These are phyloP conservation scores for Paramyrothecium roridum DNA, from an alignment of 2,329 filamentous ascomycete genomes.

Conservation along the genomic window DNA sequence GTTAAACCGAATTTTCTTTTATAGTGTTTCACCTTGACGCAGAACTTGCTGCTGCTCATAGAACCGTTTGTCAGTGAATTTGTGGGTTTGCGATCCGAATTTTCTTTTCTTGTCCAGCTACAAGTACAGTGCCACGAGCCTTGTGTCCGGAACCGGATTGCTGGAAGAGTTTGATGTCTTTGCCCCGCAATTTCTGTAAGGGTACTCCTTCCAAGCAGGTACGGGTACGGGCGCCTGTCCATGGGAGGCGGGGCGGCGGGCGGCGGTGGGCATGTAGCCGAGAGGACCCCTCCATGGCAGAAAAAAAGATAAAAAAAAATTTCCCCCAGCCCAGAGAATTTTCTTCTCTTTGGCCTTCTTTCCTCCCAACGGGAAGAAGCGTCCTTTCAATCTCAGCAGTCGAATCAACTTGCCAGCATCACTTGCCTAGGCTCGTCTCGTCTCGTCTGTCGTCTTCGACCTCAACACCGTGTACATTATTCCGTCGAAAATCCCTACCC, in stretches of 20 bases:
- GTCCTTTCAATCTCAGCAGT: slow-evolving; percentile 36
- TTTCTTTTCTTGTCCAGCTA: too few species aligned
- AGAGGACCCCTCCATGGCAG: not conserved
- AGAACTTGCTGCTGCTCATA: too few species aligned
- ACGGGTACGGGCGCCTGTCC: not conserved
- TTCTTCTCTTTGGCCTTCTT: slow-evolving; percentile 39
- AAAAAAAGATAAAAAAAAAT: slow-evolving; percentile 36
- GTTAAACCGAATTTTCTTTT: too few species aligned
- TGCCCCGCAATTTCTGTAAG: not conserved
- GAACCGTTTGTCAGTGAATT: too few species aligned
- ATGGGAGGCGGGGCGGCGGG: not conserved
- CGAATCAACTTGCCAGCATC: slow-evolving; percentile 25
- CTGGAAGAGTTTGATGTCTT: not conserved
- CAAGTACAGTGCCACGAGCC: too few species aligned
- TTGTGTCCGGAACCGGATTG: not conserved
- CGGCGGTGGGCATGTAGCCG: not conserved
- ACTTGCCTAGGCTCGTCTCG: slow-evolving; percentile 23
- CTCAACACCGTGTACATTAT: slow-evolving; percentile 24
- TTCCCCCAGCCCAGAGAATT: slow-evolving; percentile 24
- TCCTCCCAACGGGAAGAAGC: slow-evolving; percentile 53
- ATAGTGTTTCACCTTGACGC: too few species aligned
- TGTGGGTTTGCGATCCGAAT: too few species aligned
- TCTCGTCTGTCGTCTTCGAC: slow-evolving; percentile 33
- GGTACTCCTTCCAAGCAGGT: not conserved
- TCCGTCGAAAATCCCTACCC: slow-evolving; percentile 10